Evolutionary conservation across 1,139 yeast species (phyloP).

Genomic region (Pichia sp.): DNA sequence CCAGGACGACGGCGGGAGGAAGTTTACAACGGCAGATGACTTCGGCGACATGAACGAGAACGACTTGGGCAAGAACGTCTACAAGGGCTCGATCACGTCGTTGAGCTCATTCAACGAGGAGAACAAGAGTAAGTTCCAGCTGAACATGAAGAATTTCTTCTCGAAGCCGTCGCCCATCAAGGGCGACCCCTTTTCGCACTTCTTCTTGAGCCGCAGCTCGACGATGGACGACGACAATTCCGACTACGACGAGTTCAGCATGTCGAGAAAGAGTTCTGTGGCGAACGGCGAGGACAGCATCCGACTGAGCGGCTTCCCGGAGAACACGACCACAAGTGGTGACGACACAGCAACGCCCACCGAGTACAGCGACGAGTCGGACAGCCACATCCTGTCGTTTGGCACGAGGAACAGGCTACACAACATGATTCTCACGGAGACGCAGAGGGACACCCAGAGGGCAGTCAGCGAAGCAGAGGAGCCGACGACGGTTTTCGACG

Average conservation of each 20-base stretch:
- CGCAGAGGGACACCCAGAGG: neutral
- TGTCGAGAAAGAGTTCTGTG: slow-evolving; percentile 12
- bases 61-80: slow-evolving; percentile 5
- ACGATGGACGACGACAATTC: slow-evolving; percentile 5
- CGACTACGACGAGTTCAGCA: slow-evolving; percentile 15
- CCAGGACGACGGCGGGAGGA: slow-evolving; percentile 5
- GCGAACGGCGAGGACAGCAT: neutral
- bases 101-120: slow-evolving; percentile 22
- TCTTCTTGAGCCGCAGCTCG: slow-evolving; percentile 11
- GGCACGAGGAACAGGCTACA: slow-evolving; percentile 10
- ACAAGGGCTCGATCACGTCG: slow-evolving; percentile 21
- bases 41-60: neutral
- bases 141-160: slow-evolving; percentile 19
- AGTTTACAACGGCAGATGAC: neutral
- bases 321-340: neutral
- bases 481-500: slow-evolving; percentile 16
- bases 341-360: neutral
- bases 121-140: slow-evolving; percentile 20
- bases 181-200: slow-evolving; percentile 21
- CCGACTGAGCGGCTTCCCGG: neutral
- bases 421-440: neutral
- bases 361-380: slow-evolving; percentile 5
- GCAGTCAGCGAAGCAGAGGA: neutral
- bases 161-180: slow-evolving; percentile 16
- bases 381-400: slow-evolving; percentile 15